Conservation (phyloP, 2,329 filamentous ascomycete genomes). For the Verticillium alfalfae region DNA sequence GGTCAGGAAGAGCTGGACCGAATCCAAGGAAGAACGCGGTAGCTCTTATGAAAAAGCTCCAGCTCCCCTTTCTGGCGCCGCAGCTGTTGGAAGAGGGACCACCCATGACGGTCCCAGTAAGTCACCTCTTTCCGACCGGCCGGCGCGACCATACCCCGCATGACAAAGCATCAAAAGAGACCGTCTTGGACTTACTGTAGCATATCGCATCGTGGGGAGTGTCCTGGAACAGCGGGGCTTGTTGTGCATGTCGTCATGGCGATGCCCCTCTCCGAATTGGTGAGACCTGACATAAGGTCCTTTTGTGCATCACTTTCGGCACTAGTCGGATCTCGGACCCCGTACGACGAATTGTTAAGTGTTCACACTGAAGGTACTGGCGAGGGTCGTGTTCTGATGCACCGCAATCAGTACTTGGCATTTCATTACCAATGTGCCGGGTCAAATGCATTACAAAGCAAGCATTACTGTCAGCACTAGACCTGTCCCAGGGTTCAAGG, state of each 20-base stretch:
- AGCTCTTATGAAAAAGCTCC: background rate
- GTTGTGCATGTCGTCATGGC: background rate
- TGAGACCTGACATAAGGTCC: background rate
- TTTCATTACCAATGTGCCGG: too few relatives aligned
- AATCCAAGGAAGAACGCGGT: background rate
- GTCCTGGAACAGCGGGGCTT: background rate
- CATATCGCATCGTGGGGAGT: background rate
- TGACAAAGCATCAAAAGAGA: background rate
- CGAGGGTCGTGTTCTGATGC: too few relatives aligned
- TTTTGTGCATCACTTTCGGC: background rate
- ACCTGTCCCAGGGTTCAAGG: background rate
- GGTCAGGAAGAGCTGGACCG: background rate
- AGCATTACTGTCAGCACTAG: too few relatives aligned
- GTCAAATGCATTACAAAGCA: too few relatives aligned
- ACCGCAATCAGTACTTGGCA: too few relatives aligned
- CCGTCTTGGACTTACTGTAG: background rate
- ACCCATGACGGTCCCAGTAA: background rate
- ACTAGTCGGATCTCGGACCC: background rate
- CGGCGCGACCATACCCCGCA: background rate
- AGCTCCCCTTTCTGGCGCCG: background rate
- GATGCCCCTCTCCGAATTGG: background rate
- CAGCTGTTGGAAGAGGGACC: background rate
- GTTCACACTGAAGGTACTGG: too few relatives aligned
- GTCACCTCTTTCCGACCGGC: background rate
- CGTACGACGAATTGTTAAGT: too few relatives aligned